Evolutionary conservation across 495 filamentous ascomycete species (phyloP).

Genomic region (Xylaria longipes): DNA sequence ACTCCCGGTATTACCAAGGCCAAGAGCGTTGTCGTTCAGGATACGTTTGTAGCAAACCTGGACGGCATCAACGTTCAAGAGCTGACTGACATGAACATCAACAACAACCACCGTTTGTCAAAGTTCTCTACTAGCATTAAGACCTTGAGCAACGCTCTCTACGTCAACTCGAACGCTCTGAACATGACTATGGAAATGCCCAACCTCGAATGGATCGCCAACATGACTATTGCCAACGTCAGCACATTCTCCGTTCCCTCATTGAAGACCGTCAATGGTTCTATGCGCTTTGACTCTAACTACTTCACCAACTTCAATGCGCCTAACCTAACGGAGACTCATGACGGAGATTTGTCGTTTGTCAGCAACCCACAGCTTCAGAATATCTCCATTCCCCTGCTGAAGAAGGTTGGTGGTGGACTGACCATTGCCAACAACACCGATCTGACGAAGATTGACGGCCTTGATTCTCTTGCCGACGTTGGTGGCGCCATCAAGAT

Average conservation of each 20-base stretch:
- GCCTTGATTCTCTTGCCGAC: conserved; percentile 69
- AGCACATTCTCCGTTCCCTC: conserved; percentile 75
- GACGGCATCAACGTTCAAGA: conserved; percentile 76
- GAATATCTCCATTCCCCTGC: conserved; percentile 75
- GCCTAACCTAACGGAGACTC: conserved; percentile 78
- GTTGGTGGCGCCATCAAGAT: conserved; percentile 89
- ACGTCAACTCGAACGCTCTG: conserved; percentile 69
- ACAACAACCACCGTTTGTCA: conserved; percentile 78
- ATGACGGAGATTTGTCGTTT: conserved; percentile 75
- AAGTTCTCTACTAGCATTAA: conserved; percentile 73
- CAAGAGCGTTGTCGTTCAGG: conserved; percentile 71
- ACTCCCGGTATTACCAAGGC: conserved; percentile 66
- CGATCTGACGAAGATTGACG: conserved; percentile 63
- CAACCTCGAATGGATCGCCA: conserved; percentile 75
- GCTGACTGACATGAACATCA: conserved; percentile 70
- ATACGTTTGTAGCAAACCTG: conserved; percentile 79
- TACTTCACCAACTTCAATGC: conserved; percentile 69
- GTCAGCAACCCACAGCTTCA: conserved; percentile 75
- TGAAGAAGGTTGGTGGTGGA: conserved; percentile 75
- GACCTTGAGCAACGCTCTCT: conserved; percentile 68
- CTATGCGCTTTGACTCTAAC: conserved; percentile 85
- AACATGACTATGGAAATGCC: conserved; percentile 69
- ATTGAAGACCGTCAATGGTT: conserved; percentile 76
- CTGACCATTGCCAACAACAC: conserved; percentile 91
- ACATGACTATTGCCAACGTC: conserved; percentile 90